These are phyloP conservation scores for Amoeboradix gromovi DNA, from an alignment of 371 early-diverging fungal species.

Conservation along the genomic window DNA sequence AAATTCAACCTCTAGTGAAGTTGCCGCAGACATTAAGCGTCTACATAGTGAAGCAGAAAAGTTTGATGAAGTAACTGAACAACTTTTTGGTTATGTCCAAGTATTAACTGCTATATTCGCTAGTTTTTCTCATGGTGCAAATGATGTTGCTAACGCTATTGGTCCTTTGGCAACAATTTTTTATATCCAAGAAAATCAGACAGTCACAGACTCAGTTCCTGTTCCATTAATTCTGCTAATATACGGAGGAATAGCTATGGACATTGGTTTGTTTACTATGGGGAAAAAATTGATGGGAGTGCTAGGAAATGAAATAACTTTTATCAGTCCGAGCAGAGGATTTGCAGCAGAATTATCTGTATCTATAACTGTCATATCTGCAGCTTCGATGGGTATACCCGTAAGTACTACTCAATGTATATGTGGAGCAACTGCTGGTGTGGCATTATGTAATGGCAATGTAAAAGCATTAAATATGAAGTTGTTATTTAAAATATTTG, in stretches of 20 bases:
- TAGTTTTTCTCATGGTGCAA: constrained; percentile 65
- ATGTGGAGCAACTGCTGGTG: constrained; percentile 46
- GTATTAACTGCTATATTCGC: constrained; percentile 50
- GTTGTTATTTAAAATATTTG: constrained; percentile 30
- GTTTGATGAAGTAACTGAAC: constrained; percentile 46
- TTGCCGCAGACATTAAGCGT: background rate
- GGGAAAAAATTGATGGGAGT: constrained; percentile 35
- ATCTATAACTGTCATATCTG: constrained; percentile 51
- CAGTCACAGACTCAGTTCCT: constrained; percentile 6
- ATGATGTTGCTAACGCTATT: constrained; percentile 62
- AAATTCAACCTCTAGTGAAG: too few species aligned
- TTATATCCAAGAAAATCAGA: constrained; percentile 25
- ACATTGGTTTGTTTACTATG: constrained; percentile 35
- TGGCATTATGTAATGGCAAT: constrained; percentile 46
- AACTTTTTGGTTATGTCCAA: constrained; percentile 51
- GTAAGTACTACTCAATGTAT: constrained; percentile 68
- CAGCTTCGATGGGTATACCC: constrained; percentile 45
- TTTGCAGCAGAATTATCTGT: constrained; percentile 54
- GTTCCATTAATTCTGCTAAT: constrained; percentile 44
- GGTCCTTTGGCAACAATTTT: constrained; percentile 44
- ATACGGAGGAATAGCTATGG: constrained; percentile 46
- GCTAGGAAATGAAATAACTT: constrained; percentile 57
- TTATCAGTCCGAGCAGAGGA: constrained; percentile 49
- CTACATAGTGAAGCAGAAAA: constrained; percentile 30
- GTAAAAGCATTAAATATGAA: constrained; percentile 43